Base-by-base conservation (phyloP, 2,329 filamentous ascomycete genomes). In the Diaporthe eres region DNA sequence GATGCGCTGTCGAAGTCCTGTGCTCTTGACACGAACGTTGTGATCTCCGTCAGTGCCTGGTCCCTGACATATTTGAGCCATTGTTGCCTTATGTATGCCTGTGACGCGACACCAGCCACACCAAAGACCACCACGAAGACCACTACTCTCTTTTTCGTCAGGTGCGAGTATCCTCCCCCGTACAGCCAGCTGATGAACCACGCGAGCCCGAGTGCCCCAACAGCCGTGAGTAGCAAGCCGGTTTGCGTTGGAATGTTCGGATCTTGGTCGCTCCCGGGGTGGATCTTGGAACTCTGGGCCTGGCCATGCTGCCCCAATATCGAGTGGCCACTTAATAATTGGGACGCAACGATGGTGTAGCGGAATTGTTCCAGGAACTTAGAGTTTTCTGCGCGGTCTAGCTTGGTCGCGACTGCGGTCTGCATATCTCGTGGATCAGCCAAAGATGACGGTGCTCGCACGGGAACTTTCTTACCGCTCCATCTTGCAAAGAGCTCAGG, bases 291-390 rank as follows among this genome's bases (percentile, higher is more conserved):
- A 34, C 75, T 77, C 55, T 77, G 76, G 51, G 63, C 67, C 34
- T 77, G 74, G 76, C 76, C 78, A 63, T 84, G 83, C 61, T 86
- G 86, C 25, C 85, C 86, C 67, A 86, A 79, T 74, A 90, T 91
- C 5, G 90, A 89, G 79, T 94, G 90, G 55, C 94, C 94, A 80
- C 92, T 95, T 55, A 98, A 88, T 19, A 98, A 89, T 82, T 98
- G 95, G 31, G 96, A 98, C 70, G 95, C 95, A 81, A 98, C 94
- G 78, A 98, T 94, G 31, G 94, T 94, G 85, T 98, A 98, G 78
- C 96, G 94, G 81, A 98, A 98, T 82, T 95, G 94, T 84, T 98
- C 96, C 76, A 98, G 89, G 81, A 98, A 98, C 79, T 92, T 93
- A 79, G 93, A 90, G 82, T 96, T 97, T 80, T 98, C 95, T 79